Conservation (phyloP, 208 protist species). For the Trichomonas gallinae region DNA sequence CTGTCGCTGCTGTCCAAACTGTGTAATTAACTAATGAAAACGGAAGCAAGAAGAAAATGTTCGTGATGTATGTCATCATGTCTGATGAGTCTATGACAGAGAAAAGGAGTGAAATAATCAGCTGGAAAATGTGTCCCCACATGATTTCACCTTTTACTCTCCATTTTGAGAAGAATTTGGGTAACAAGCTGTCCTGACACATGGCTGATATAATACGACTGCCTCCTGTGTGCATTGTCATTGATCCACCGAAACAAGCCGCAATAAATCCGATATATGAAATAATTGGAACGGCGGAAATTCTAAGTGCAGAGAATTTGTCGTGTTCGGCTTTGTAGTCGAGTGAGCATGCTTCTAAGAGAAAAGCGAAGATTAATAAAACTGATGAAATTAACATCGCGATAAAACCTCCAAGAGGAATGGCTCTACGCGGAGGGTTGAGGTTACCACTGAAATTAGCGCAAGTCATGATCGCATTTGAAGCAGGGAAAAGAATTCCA, state of each 20-base stretch:
- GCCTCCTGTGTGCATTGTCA: not conserved
- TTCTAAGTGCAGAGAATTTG: not conserved
- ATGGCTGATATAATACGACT: not conserved
- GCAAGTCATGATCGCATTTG: constrained; percentile 7
- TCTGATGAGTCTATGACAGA: not conserved
- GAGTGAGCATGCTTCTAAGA: not conserved
- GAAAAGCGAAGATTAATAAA: not conserved
- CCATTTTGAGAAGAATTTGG: not conserved
- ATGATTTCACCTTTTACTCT: not conserved
- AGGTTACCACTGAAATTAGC: constrained; percentile 11
- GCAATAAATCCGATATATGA: not conserved
- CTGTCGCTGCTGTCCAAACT: not conserved
- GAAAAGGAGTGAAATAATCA: not conserved
- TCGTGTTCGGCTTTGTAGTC: not conserved
- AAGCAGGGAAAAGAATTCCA: not conserved
- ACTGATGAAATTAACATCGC: not conserved
- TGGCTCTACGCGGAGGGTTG: not conserved
- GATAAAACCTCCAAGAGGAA: not conserved
- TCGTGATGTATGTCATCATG: not conserved
- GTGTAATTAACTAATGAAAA: not conserved
- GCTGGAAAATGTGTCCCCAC: not conserved
- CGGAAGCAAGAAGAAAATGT: not conserved
- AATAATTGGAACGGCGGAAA: not conserved
- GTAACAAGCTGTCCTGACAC: not conserved
- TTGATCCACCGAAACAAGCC: not conserved